Percentiles rank a stretch among this genome's conserved stretches.
Evolutionary conservation across 1,284 basidiomycete genomes (phyloP).

Genomic region (Cryptococcus sp.): DNA sequence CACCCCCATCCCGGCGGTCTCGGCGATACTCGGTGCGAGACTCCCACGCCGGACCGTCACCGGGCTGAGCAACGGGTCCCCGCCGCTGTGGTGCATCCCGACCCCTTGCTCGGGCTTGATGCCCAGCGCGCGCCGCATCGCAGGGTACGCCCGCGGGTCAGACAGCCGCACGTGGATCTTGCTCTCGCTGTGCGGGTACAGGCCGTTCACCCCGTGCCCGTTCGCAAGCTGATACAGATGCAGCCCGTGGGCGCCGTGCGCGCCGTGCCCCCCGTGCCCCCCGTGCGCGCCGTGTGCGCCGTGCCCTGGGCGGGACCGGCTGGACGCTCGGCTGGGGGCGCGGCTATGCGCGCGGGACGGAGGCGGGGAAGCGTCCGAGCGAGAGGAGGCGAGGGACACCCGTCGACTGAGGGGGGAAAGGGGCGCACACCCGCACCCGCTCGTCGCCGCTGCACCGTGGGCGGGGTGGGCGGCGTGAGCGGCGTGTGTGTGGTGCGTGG

Average conservation of each 20-base stretch:
- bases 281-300: not conserved
- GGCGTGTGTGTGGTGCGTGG: not conserved
- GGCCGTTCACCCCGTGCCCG: not conserved
- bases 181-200: conserved; percentile 1
- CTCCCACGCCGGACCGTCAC: conserved; percentile 8
- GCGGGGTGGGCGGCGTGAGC: not conserved
- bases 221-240: not conserved
- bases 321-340: conserved; percentile 16
- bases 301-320: conserved; percentile 9
- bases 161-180: conserved; percentile 20
- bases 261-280: not conserved
- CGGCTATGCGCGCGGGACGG: conserved; percentile 1
- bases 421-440: not conserved
- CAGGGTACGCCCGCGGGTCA: conserved; percentile 28
- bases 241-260: not conserved
- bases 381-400: conserved; percentile 14
- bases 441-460: not conserved
- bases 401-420: conserved; percentile 18
- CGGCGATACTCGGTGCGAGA: conserved; percentile 9
- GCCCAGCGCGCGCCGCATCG: conserved; percentile 25
- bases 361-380: not conserved
- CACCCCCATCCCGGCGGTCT: not conserved
- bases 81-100: not conserved
- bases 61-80: conserved; percentile 1
- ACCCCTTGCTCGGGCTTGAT: conserved; percentile 13